phyloP scores from a whole-genome alignment of 2,329 filamentous ascomycete species.

The Sclerotinia nivalis region DNA sequence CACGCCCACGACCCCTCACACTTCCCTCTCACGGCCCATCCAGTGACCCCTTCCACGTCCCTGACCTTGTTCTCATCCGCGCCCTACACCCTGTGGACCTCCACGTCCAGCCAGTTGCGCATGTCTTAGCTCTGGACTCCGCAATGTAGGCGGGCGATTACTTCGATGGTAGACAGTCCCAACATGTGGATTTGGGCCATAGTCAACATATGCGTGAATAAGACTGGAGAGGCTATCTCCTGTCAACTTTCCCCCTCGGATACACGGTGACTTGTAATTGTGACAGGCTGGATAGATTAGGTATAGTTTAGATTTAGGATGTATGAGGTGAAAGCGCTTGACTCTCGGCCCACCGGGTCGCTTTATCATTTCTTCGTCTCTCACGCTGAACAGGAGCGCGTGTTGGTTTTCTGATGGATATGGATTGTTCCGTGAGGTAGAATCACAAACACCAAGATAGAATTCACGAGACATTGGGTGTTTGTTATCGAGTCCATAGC shows the following conservation, averaged over 20 bases:
- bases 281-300: neutral
- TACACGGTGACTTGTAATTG: neutral
- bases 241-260: neutral
- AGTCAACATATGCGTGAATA: conserved; percentile 5
- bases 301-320: neutral
- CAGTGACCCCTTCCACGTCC: too few relatives aligned
- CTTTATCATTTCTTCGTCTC: neutral
- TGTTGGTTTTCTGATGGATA: neutral
- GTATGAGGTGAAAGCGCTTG: neutral
- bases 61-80: too few relatives aligned
- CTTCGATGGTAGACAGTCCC: neutral
- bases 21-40: too few relatives aligned
- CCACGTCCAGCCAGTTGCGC: neutral
- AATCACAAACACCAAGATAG: neutral
- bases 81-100: neutral
- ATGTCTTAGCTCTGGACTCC: neutral
- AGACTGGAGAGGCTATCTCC: neutral
- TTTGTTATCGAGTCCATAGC: neutral
- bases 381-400: neutral
- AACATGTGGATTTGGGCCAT: neutral
- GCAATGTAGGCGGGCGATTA: neutral
- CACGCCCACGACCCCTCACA: too few relatives aligned
- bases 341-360: neutral
- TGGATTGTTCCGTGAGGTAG: neutral
- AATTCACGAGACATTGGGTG: neutral